These are phyloP conservation scores for Cryphonectria radicalis DNA, from an alignment of 2,329 filamentous ascomycete species.

Conservation along the genomic window DNA sequence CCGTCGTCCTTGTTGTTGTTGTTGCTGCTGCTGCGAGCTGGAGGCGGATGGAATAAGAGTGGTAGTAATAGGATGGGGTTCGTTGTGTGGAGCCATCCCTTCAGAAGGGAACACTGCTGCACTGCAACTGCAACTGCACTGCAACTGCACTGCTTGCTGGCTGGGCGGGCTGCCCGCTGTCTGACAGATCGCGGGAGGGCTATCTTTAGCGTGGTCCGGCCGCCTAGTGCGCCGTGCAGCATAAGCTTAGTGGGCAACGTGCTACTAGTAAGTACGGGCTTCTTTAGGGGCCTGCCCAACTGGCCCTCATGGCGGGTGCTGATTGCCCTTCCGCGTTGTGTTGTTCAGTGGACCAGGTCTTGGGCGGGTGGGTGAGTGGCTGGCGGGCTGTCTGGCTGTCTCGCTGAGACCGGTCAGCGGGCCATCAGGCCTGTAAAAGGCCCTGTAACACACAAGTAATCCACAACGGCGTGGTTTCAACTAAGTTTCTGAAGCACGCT, in stretches of 20 bases:
- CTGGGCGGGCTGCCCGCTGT: background rate
- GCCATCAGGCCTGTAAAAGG: background rate
- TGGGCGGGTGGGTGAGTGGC: background rate
- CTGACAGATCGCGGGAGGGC: slow-evolving; percentile 6
- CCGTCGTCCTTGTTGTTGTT: background rate
- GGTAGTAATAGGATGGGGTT: background rate
- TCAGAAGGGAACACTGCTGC: background rate
- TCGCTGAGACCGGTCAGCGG: slow-evolving; percentile 10
- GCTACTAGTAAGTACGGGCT: background rate
- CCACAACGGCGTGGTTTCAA: slow-evolving; percentile 10
- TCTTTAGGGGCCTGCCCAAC: background rate
- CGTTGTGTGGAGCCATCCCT: slow-evolving; percentile 15
- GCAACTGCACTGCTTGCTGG: background rate
- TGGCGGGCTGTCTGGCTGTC: background rate
- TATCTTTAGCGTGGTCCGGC: slow-evolving; percentile 5
- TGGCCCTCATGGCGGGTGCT: background rate
- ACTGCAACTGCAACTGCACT: no score
- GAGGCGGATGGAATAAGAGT: background rate
- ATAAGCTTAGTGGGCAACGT: slow-evolving; percentile 1
- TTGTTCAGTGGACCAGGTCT: background rate
- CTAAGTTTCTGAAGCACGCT: slow-evolving; percentile 1
- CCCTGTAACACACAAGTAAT: background rate
- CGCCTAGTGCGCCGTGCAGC: background rate
- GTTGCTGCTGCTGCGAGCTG: background rate
- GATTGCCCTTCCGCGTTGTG: background rate